phyloP scores from a whole-genome alignment of 2,329 filamentous ascomycete species.

The Apiospora sp. region DNA sequence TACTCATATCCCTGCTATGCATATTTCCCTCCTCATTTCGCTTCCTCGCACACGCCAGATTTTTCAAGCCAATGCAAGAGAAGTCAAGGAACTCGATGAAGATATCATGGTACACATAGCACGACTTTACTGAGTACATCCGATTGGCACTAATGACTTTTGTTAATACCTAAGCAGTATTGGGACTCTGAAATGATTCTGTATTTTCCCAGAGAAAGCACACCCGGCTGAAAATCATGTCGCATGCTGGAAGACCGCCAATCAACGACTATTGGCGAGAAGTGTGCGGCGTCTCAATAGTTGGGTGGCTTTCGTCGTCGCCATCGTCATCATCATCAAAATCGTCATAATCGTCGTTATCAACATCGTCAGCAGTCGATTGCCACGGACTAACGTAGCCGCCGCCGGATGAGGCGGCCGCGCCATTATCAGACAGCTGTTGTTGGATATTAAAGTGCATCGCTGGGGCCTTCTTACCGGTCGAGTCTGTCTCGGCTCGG shows the following conservation, averaged over 20 bases:
- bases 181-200: too few species aligned
- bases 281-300: too few species aligned
- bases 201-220: neutral
- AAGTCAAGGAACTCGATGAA: neutral
- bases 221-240: too few species aligned
- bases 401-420: too few species aligned
- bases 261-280: neutral
- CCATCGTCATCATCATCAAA: neutral
- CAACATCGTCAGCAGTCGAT: neutral
- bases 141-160: too few species aligned
- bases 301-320: neutral
- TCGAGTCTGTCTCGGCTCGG: too few species aligned
- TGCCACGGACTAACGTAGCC: neutral
- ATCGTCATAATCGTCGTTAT: neutral
- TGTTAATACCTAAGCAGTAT: neutral
- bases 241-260: neutral
- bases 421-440: neutral
- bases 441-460: too few species aligned
- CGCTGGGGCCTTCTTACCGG: neutral
- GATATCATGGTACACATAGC: too few species aligned
- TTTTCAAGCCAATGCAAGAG: neutral
- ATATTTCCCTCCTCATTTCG: neutral
- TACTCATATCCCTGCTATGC: too few species aligned
- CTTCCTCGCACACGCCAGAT: too few species aligned
- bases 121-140: neutral